Conservation (phyloP, 192 early-diverging fungal species). For the Gamsiella multidivaricata region DNA sequence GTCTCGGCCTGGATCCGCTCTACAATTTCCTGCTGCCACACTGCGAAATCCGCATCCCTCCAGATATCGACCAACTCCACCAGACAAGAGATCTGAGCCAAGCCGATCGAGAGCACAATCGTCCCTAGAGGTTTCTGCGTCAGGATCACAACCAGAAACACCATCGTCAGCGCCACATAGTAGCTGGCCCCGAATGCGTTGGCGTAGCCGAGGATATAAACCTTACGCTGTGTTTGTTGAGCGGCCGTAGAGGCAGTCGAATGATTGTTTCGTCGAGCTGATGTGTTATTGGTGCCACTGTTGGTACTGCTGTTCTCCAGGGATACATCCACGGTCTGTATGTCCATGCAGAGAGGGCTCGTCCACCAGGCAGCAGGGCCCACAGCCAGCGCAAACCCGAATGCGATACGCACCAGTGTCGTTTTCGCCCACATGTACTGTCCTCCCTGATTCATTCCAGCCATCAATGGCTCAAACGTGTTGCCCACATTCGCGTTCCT, state of each 20-base stretch:
- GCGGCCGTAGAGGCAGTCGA: not conserved
- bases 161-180: slow-evolving; percentile 67
- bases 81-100: slow-evolving; percentile 57
- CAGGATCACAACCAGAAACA: slow-evolving; percentile 72
- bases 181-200: slow-evolving; percentile 79
- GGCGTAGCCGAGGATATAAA: slow-evolving; percentile 66
- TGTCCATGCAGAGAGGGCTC: slow-evolving; percentile 66
- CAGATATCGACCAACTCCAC: slow-evolving; percentile 63
- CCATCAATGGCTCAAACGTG: slow-evolving; percentile 34
- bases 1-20: slow-evolving; percentile 17
- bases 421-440: slow-evolving; percentile 54
- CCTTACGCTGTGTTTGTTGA: slow-evolving; percentile 32
- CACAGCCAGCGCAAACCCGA: slow-evolving; percentile 64
- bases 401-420: slow-evolving; percentile 63
- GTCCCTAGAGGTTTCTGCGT: slow-evolving; percentile 88
- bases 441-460: slow-evolving; percentile 21
- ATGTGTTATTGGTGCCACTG: not conserved
- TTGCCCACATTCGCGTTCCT: slow-evolving; percentile 26
- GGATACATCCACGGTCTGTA: slow-evolving; percentile 48
- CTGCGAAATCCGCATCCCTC: slow-evolving; percentile 41
- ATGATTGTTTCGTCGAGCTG: slow-evolving; percentile 3
- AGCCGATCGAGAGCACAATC: slow-evolving; percentile 61
- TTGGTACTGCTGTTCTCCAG: not conserved
- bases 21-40: slow-evolving; percentile 22
- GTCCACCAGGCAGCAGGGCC: slow-evolving; percentile 64